These are phyloP conservation scores for Retiboletus fuscus DNA, from an alignment of 1,284 basidiomycete species.

Conservation along the genomic window DNA sequence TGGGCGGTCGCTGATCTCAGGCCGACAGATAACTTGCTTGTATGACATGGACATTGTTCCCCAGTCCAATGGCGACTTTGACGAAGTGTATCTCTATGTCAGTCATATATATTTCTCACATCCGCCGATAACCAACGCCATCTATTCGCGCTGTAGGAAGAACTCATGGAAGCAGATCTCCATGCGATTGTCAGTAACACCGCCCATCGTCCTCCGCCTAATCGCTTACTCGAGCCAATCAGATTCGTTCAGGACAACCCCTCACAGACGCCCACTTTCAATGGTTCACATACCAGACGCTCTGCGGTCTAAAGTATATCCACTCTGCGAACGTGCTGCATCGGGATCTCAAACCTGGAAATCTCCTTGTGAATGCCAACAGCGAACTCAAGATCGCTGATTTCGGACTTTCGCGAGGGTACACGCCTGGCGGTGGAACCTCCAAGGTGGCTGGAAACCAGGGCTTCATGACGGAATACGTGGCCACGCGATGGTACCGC, in stretches of 20 bases:
- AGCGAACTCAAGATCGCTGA: conserved; percentile 99
- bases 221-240: conserved; percentile 26
- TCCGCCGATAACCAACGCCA: conserved; percentile 9
- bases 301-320: conserved; percentile 98
- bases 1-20: conserved; percentile 20
- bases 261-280: conserved; percentile 99
- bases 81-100: conserved; percentile 95
- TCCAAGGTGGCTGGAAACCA: conserved; percentile 82
- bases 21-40: conserved; percentile 82
- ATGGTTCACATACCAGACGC: conserved; percentile 98
- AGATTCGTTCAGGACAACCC: conserved; percentile 98
- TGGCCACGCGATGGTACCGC: conserved; percentile 97
- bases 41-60: conserved; percentile 98
- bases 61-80: conserved; percentile 88
- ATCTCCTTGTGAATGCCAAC: conserved; percentile 97
- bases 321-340: conserved; percentile 99
- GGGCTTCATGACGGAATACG: conserved; percentile 99
- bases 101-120: conserved; percentile 44
- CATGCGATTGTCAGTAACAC: conserved; percentile 86
- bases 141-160: conserved; percentile 69
- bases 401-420: conserved; percentile 96
- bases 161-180: conserved; percentile 99
- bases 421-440: conserved; percentile 83
- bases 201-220: neutral
- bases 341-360: conserved; percentile 97